A percentile compares a stretch with the other conserved stretches of the same genome.
Evolutionary conservation across 495 filamentous ascomycete genomes (phyloP).

Genomic region (Hypoxylon lienhwacheense): DNA sequence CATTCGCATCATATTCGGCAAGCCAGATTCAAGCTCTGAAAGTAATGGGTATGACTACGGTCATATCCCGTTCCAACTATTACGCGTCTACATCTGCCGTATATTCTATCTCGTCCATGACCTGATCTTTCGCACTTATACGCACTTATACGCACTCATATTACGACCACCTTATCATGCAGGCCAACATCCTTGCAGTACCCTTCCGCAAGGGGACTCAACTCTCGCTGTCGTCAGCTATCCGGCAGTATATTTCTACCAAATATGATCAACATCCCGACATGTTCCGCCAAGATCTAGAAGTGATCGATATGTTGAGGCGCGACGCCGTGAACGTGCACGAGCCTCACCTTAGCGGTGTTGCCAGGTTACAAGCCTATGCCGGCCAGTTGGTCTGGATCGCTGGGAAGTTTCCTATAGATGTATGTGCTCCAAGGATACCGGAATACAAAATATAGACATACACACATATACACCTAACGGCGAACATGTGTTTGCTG

Average conservation of each 20-base stretch:
- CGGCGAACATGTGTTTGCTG: slow-evolving; percentile 26
- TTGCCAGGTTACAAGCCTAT: slow-evolving; percentile 84
- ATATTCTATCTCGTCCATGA: background rate
- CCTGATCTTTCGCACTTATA: slow-evolving; percentile 1
- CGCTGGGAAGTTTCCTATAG: slow-evolving; percentile 92
- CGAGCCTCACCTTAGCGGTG: slow-evolving; percentile 86
- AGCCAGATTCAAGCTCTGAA: too few species aligned
- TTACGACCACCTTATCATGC: slow-evolving; percentile 24
- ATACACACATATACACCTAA: slow-evolving; percentile 1
- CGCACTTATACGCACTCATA: too few species aligned
- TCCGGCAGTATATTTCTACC: slow-evolving; percentile 93
- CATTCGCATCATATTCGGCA: background rate
- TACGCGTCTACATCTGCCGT: background rate
- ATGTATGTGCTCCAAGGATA: slow-evolving; percentile 75
- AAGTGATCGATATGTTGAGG: slow-evolving; percentile 80
- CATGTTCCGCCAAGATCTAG: slow-evolving; percentile 90
- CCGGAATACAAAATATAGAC: too few species aligned
- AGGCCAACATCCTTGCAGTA: slow-evolving; percentile 59
- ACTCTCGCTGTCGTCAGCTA: slow-evolving; percentile 74
- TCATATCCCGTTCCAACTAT: background rate
- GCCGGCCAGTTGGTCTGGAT: slow-evolving; percentile 94
- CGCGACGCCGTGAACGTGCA: slow-evolving; percentile 81
- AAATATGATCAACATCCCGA: slow-evolving; percentile 99
- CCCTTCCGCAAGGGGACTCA: slow-evolving; percentile 85
- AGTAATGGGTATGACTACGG: slow-evolving; percentile 1